Conservation (phyloP, 305 asterid species). For the Andrographis paniculata region DNA sequence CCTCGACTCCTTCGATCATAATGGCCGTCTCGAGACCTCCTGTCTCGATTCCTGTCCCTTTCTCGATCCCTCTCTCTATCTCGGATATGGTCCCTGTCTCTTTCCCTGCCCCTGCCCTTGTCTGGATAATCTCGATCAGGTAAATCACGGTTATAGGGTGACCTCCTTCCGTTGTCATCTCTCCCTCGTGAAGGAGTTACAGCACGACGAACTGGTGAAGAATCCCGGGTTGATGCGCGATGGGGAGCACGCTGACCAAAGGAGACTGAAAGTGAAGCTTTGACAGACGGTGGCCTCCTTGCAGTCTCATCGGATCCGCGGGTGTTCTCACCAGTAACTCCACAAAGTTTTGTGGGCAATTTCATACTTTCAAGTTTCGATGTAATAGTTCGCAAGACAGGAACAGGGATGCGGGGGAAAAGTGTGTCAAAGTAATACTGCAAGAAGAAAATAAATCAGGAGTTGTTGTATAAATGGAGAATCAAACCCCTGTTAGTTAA, state of each 20-base stretch:
- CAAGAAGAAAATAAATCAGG: constrained; percentile 24
- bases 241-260: constrained; percentile 99
- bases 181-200: constrained; percentile 46
- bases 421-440: constrained; percentile 98
- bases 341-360: constrained; percentile 78
- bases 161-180: constrained; percentile 43
- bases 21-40: constrained; percentile 42
- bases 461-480: constrained; percentile 8
- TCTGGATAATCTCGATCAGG: constrained; percentile 62
- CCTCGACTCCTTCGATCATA: constrained; percentile 47
- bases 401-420: constrained; percentile 90
- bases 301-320: constrained; percentile 95
- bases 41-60: constrained; percentile 24
- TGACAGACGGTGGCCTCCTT: constrained; percentile 95
- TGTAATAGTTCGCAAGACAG: constrained; percentile 57
- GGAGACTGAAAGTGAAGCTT: constrained; percentile 95
- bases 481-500: too few species aligned
- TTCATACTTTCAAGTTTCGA: constrained; percentile 80
- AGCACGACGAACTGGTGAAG: constrained; percentile 88
- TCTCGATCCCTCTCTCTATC: constrained; percentile 25
- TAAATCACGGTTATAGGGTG: constrained; percentile 53
- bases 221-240: constrained; percentile 94
- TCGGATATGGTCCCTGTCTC: constrained; percentile 23
- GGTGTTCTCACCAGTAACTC: constrained; percentile 79
- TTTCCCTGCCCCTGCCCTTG: constrained; percentile 36